Conservation (phyloP, 371 early-diverging fungal genomes). For the Actinomortierella wolfii region DNA sequence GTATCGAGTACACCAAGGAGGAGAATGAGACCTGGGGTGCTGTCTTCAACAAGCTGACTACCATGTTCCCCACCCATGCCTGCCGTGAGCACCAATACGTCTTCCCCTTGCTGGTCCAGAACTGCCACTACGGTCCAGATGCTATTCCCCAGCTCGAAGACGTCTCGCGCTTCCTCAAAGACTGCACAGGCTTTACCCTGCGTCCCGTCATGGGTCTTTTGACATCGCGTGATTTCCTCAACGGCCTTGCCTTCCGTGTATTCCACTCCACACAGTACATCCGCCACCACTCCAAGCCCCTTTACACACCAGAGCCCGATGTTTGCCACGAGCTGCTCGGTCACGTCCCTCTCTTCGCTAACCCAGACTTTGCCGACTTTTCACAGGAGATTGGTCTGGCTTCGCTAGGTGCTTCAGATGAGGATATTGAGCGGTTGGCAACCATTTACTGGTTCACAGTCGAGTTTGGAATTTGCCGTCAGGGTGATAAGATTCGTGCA, state of each 20-base stretch:
- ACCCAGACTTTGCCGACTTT: conserved; percentile 96
- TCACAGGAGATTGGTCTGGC: conserved; percentile 96
- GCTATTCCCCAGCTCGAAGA: conserved; percentile 92
- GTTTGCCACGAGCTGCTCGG: conserved; percentile 88
- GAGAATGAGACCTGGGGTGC: conserved; percentile 90
- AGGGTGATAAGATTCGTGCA: conserved; percentile 82
- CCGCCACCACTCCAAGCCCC: conserved; percentile 88
- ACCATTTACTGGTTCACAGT: conserved; percentile 96
- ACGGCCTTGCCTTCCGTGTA: conserved; percentile 97
- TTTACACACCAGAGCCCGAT: conserved; percentile 96
- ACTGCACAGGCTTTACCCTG: conserved; percentile 95
- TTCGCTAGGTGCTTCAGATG: conserved; percentile 92
- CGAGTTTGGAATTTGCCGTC: conserved; percentile 93
- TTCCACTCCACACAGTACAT: conserved; percentile 98
- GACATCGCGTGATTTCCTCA: conserved; percentile 93
- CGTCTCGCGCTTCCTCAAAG: conserved; percentile 93
- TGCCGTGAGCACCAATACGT: conserved; percentile 93
- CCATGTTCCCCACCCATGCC: conserved; percentile 86
- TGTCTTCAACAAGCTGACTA: conserved; percentile 78
- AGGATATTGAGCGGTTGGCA: conserved; percentile 87
- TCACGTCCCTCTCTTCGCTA: conserved; percentile 90
- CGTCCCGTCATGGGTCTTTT: conserved; percentile 96
- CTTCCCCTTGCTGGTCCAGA: conserved; percentile 88
- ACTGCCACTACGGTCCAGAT: conserved; percentile 89
- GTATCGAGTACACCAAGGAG: conserved; percentile 78